These are phyloP conservation scores for Suhomyces terraborum DNA, from an alignment of 1,139 yeast genomes.

Conservation along the genomic window DNA sequence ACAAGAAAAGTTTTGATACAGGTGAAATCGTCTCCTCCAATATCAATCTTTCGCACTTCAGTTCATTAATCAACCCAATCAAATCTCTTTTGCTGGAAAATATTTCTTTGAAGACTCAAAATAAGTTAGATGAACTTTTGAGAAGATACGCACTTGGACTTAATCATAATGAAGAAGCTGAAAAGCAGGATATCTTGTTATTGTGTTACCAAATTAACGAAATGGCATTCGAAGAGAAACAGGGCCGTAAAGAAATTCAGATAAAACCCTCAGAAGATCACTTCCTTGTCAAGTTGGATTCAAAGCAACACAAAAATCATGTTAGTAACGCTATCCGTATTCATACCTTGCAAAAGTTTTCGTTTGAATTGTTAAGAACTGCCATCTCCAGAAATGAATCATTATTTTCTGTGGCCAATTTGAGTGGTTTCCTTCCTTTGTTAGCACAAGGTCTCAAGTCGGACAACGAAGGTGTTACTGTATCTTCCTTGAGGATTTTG, in stretches of 20 bases:
- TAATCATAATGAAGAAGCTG: conserved; percentile 65
- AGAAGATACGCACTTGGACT: conserved; percentile 78
- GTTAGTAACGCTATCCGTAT: conserved; percentile 52
- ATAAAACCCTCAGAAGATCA: conserved; percentile 47
- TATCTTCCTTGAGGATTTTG: conserved; percentile 67
- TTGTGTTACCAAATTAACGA: conserved; percentile 74
- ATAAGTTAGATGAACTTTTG: conserved; percentile 76
- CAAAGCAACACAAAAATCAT: conserved; percentile 57
- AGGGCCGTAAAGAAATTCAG: conserved; percentile 21
- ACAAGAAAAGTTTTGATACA: conserved; percentile 84
- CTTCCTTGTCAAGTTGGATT: conserved; percentile 66
- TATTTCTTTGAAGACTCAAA: conserved; percentile 66
- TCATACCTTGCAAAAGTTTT: conserved; percentile 68
- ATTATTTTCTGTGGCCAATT: conserved; percentile 59
- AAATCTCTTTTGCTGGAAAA: conserved; percentile 65
- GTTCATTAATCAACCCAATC: conserved; percentile 68
- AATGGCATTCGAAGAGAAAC: conserved; percentile 46
- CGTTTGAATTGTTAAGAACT: conserved; percentile 75
- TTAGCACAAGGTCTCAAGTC: conserved; percentile 61
- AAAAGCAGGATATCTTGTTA: conserved; percentile 59
- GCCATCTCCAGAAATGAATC: conserved; percentile 63
- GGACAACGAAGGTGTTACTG: conserved; percentile 73
- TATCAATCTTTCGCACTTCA: conserved; percentile 61
- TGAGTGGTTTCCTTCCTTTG: conserved; percentile 75
- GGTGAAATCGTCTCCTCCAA: conserved; percentile 75